Evolutionary conservation across 208 protist genomes (phyloP).

Genomic region (Phytomonas serpens): DNA sequence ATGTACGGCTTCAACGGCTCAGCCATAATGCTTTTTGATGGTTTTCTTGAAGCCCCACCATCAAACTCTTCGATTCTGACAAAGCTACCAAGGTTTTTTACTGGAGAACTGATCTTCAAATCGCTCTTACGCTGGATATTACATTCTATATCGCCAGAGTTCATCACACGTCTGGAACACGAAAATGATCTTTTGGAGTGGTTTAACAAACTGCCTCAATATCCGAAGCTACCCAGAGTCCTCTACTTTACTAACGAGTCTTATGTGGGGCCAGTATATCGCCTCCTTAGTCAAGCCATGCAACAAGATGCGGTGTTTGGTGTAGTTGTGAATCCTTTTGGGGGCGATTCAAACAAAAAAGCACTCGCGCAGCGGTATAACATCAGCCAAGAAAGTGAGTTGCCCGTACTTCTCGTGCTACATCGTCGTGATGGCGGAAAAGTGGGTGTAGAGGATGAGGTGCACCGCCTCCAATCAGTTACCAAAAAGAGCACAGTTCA

Average conservation of each 20-base stretch:
- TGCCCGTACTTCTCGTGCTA: conserved; percentile 28
- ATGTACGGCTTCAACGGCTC: not conserved
- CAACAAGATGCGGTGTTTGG: conserved; percentile 28
- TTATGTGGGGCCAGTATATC: conserved; percentile 20
- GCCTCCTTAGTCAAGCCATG: conserved; percentile 22
- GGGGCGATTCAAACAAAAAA: not conserved
- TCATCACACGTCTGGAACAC: conserved; percentile 26
- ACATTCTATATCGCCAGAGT: conserved; percentile 17
- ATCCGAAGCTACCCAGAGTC: conserved; percentile 26
- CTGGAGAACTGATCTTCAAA: conserved; percentile 11
- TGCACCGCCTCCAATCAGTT: not conserved
- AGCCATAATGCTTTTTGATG: conserved; percentile 28
- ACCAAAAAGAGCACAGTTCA: not conserved
- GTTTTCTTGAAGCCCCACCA: conserved; percentile 13
- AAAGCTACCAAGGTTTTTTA: conserved; percentile 10
- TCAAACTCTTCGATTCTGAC: not conserved
- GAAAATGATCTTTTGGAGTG: conserved; percentile 22
- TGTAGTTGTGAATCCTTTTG: conserved; percentile 29
- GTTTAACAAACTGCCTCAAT: conserved; percentile 22
- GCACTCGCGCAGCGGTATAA: conserved; percentile 28
- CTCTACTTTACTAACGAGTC: conserved; percentile 28
- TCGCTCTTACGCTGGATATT: conserved; percentile 25
- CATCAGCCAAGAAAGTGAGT: conserved; percentile 13
- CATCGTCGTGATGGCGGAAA: conserved; percentile 15
- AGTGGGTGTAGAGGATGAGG: not conserved